Percentiles rank a stretch among this genome's conserved stretches.
Conservation (phyloP, 2,329 filamentous ascomycete species). For the Penicillium rolfsii region DNA sequence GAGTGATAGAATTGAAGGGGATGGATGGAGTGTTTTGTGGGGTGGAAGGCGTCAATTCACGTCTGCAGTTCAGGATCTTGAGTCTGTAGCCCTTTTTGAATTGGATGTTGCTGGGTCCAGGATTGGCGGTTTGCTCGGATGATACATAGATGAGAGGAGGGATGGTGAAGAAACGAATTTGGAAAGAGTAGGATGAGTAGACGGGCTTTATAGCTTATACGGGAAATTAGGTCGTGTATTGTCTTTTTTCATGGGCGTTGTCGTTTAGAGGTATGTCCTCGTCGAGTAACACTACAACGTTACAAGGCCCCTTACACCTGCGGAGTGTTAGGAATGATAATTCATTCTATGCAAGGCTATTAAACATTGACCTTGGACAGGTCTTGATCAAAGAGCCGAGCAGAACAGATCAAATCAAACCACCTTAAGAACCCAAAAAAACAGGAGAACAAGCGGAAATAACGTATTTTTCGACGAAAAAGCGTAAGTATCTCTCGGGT, state of each 20-base stretch:
- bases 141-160: not conserved
- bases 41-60: constrained; percentile 18
- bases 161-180: not conserved
- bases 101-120: constrained; percentile 42
- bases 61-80: constrained; percentile 31
- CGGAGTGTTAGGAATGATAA: not conserved
- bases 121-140: constrained; percentile 21
- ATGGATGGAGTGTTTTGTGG: not conserved
- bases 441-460: not conserved
- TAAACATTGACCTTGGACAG: not conserved
- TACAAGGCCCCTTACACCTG: too few relatives aligned
- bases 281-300: not conserved
- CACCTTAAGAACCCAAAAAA: not conserved
- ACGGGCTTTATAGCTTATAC: not conserved
- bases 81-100: constrained; percentile 42
- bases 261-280: not conserved
- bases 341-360: not conserved
- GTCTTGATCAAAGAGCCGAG: not conserved
- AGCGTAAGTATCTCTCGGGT: not conserved
- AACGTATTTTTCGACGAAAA: not conserved
- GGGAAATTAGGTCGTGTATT: not conserved
- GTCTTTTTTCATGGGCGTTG: not conserved
- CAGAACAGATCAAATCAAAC: not conserved
- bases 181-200: not conserved
- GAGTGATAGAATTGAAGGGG: not conserved